phyloP scores from a whole-genome alignment of 371 early-diverging fungal species.

The Batkoa obscura region DNA sequence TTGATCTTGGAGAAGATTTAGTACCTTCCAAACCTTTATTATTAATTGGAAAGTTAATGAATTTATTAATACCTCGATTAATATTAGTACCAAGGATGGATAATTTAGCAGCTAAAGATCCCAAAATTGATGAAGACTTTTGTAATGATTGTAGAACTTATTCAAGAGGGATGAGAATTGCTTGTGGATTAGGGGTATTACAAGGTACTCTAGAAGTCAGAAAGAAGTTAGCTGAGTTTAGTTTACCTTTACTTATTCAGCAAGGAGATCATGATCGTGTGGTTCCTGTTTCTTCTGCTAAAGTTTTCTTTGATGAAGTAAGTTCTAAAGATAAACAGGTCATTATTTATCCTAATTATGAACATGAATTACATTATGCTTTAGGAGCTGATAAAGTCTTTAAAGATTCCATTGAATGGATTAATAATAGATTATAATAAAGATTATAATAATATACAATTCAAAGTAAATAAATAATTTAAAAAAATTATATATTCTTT shows the following conservation, averaged over 20 bases:
- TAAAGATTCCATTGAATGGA: background rate
- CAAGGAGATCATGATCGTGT: slow-evolving; percentile 5
- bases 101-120: background rate
- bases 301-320: background rate
- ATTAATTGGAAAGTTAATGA: background rate
- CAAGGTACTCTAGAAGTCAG: background rate
- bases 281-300: background rate
- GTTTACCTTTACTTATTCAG: background rate
- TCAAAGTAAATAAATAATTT: too few species aligned
- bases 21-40: background rate
- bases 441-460: too few species aligned
- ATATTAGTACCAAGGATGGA: background rate
- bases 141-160: background rate
- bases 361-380: background rate
- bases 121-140: background rate
- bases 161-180: background rate
- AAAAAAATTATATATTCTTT: too few species aligned
- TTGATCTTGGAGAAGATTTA: background rate
- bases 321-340: background rate
- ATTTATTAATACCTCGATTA: background rate
- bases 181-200: background rate
- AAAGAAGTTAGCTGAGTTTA: background rate
- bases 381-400: background rate
- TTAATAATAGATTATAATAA: background rate
- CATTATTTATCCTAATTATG: background rate